A percentile compares a stretch with the other conserved stretches of the same genome.
These are phyloP conservation scores for Xerocomus minutiporus DNA, from an alignment of 1,284 basidiomycete species.

Conservation along the genomic window DNA sequence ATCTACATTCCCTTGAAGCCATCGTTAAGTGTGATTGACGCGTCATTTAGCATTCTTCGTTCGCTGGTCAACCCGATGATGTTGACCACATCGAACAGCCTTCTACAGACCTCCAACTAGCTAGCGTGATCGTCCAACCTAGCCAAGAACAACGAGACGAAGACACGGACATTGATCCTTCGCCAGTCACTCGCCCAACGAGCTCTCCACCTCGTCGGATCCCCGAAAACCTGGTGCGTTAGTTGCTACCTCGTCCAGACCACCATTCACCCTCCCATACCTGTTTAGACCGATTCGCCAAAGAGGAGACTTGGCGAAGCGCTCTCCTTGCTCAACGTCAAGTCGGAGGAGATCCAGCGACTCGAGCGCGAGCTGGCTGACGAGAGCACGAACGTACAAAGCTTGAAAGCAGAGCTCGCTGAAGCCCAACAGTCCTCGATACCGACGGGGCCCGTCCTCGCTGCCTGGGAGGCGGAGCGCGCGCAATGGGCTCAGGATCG, in stretches of 20 bases:
- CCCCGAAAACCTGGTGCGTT: conserved; percentile 21
- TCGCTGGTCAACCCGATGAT: conserved; percentile 4
- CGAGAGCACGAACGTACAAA: conserved; percentile 10
- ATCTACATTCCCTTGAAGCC: background rate
- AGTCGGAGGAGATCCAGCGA: conserved; percentile 38
- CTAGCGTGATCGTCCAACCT: conserved; percentile 28
- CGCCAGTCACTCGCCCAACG: conserved; percentile 1
- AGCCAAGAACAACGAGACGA: conserved; percentile 26
- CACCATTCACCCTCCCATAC: too few species aligned
- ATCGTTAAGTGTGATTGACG: conserved; percentile 6
- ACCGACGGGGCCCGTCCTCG: conserved; percentile 10
- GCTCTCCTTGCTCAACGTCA: conserved; percentile 33
- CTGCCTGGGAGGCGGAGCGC: conserved; percentile 28
- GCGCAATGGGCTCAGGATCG: conserved; percentile 25
- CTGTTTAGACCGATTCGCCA: conserved; percentile 27
- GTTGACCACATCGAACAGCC: conserved; percentile 21
- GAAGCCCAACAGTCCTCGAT: conserved; percentile 13
- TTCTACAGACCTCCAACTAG: conserved; percentile 23
- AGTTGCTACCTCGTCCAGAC: background rate
- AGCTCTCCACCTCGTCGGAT: conserved; percentile 21
- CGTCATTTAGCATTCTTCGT: conserved; percentile 1
- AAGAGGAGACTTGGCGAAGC: conserved; percentile 30
- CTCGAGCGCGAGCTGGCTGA: conserved; percentile 27
- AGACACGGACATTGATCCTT: conserved; percentile 19
- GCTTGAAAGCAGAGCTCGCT: conserved; percentile 12